A percentile compares a stretch with the other conserved stretches of the same genome.
These are phyloP conservation scores for Tricholoma furcatifolium DNA, from an alignment of 768 basidiomycete species.

Conservation along the genomic window DNA sequence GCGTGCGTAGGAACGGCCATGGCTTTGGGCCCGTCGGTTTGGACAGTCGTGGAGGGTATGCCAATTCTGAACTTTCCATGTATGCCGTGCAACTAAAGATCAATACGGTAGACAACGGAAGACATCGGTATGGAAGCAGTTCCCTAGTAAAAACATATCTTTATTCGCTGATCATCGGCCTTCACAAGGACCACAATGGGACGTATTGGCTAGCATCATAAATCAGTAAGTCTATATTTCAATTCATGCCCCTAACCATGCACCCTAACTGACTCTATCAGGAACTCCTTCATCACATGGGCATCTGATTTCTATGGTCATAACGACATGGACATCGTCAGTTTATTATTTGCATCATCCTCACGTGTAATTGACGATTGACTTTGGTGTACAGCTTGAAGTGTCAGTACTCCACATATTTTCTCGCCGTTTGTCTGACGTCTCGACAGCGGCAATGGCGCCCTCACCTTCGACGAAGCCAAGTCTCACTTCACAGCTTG, in stretches of 20 bases:
- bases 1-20: constrained; percentile 48
- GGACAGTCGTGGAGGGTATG: constrained; percentile 73
- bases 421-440: neutral
- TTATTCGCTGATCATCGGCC: neutral
- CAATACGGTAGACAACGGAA: constrained; percentile 43
- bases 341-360: constrained; percentile 6
- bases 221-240: constrained; percentile 42
- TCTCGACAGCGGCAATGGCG: constrained; percentile 55
- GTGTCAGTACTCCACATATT: constrained; percentile 31
- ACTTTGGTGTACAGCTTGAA: constrained; percentile 40
- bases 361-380: neutral
- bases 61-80: neutral
- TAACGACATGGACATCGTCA: constrained; percentile 71
- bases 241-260: neutral
- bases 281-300: constrained; percentile 66
- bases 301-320: constrained; percentile 66
- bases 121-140: constrained; percentile 36
- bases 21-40: constrained; percentile 40
- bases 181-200: constrained; percentile 40
- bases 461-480: constrained; percentile 57
- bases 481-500: constrained; percentile 75
- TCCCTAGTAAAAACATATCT: neutral
- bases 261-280: constrained; percentile 20
- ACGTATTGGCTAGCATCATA: constrained; percentile 54
- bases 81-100: constrained; percentile 1